These are phyloP conservation scores for Botrytis fabae DNA, from an alignment of 2,329 filamentous ascomycete species.

Conservation along the genomic window DNA sequence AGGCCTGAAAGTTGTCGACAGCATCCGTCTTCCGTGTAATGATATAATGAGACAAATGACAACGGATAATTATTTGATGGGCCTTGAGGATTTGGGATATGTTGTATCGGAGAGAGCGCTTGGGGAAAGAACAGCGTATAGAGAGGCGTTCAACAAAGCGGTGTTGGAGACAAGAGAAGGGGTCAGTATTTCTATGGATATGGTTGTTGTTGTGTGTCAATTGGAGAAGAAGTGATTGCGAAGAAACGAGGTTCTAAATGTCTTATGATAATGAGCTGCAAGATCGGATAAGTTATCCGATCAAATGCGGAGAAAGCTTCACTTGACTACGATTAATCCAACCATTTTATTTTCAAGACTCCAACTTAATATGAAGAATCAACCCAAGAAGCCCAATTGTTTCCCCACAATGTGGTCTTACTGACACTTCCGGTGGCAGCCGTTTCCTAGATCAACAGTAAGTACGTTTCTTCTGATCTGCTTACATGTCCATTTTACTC, in stretches of 20 bases:
- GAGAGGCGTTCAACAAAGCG: not conserved
- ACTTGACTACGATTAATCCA: not conserved
- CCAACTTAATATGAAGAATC: constrained; percentile 1
- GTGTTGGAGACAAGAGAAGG: not conserved
- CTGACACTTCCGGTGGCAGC: not conserved
- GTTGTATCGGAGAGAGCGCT: not conserved
- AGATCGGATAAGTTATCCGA: not conserved
- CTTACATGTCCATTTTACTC: not conserved
- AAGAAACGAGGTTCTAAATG: not conserved
- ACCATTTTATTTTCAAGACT: not conserved
- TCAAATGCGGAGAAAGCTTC: not conserved
- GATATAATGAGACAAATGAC: not conserved
- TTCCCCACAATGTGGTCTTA: constrained; percentile 8
- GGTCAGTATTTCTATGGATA: not conserved
- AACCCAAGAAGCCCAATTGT: constrained; percentile 8
- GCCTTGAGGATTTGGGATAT: not conserved
- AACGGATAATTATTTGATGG: not conserved
- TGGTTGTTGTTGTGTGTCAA: not conserved
- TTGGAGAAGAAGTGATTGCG: not conserved
- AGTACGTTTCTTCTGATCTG: not conserved
- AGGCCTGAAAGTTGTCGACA: not conserved
- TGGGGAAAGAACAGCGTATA: not conserved
- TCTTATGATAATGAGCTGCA: not conserved
- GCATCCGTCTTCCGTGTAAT: not conserved
- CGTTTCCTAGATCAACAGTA: constrained; percentile 3